Base-by-base conservation (phyloP, 495 filamentous ascomycete species). In the Podospora appendiculata region DNA sequence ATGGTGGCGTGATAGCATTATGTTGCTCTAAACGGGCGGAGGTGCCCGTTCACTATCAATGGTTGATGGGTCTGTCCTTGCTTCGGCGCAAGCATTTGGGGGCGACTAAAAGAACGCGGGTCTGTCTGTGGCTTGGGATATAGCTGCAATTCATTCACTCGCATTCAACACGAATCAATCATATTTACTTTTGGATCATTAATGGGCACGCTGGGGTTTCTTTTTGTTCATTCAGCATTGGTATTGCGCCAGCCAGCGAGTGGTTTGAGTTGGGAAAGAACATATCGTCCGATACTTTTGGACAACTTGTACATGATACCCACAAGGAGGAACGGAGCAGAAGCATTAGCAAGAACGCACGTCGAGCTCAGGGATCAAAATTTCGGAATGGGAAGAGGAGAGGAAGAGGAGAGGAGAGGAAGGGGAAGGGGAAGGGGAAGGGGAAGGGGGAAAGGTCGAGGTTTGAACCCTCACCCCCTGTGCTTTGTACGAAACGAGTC, bases 1-100 rank as follows among this genome's bases (percentile, higher is more conserved):
- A 46, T 63, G 48, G 38, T 56, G 38, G 51, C 40, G 12, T 67
- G 53, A 63, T 25, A 7, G 18, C 51, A 16, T 17, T 25, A 25
- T 25, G 25, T 25, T 25, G 5, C 25, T 25, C 25, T 25, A 25
- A 25, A 25, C 25, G 25, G 25, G 25, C 25, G 25, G 25, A 25
- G 25, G 25, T 25, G 25, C 25, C 25, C 25, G 25, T 25, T 25
- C 25, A 25, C 2, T 25, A n/a, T n/a, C n/a, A 25, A 25, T 25
- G 25, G 25, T 25, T 25, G 25, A 25, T 25, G 25, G 25, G 25
- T 25, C 25, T 25, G 2, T 25, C 25, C 25, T 25, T 25, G 25
- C 25, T 25, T 25, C 25, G 5, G 25, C 25, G 25, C 25, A 25
- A 25, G 25, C 25, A 25, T 25, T 25, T 25, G 25, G 25, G 25